A percentile compares a stretch with the other conserved stretches of the same genome.
phyloP scores from a whole-genome alignment of 768 basidiomycete species.

The Xerocomellus dryophilus region DNA sequence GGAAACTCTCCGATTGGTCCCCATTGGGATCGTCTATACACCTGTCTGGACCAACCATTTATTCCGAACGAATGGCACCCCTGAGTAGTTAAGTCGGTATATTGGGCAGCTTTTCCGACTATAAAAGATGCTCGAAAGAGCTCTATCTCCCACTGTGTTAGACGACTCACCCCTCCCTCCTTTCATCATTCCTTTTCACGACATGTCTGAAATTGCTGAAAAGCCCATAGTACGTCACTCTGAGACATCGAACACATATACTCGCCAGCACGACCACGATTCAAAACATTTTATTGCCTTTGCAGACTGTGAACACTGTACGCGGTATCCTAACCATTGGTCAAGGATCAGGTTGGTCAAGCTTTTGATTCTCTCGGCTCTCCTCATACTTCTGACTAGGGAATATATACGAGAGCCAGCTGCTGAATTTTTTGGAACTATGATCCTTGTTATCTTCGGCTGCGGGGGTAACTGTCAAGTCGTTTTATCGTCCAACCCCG shows the following conservation, averaged over 20 bases:
- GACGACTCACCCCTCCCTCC: not conserved
- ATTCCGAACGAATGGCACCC: constrained; percentile 1
- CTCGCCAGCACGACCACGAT: constrained; percentile 6
- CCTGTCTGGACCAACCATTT: constrained; percentile 1
- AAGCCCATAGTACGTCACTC: constrained; percentile 18
- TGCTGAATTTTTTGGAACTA: constrained; percentile 62
- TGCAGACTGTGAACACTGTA: constrained; percentile 34
- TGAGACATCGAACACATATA: constrained; percentile 18
- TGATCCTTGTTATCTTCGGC: constrained; percentile 59
- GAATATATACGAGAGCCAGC: constrained; percentile 52
- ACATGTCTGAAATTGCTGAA: constrained; percentile 23
- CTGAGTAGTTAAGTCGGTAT: not conserved
- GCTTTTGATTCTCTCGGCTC: not conserved
- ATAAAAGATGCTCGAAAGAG: constrained; percentile 20
- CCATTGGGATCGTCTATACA: not conserved
- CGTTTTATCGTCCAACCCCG: constrained; percentile 44
- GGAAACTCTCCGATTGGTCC: constrained; percentile 1
- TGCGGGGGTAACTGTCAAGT: constrained; percentile 57
- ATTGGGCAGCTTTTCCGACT: not conserved
- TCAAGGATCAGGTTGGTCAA: constrained; percentile 47
- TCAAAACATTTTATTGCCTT: constrained; percentile 13
- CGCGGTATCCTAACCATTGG: constrained; percentile 50
- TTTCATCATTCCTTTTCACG: not conserved
- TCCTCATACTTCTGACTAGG: constrained; percentile 29
- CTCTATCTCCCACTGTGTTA: not conserved